Base-by-base conservation (phyloP, 2,329 filamentous ascomycete species). In the Alternaria novae-zelandiae region DNA sequence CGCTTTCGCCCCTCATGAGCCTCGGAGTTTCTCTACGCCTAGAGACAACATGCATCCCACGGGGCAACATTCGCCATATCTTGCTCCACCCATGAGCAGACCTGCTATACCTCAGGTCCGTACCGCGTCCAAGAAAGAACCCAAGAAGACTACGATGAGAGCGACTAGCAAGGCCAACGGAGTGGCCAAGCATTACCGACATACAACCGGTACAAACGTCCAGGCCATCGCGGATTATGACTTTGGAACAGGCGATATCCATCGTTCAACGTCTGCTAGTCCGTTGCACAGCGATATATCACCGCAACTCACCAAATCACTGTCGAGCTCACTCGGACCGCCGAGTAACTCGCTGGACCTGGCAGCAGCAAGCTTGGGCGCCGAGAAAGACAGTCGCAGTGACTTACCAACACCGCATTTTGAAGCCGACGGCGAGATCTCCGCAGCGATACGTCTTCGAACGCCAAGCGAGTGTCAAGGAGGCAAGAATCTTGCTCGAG, bases 71-170 rank as follows among this genome's bases (percentile, higher is more conserved):
- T 36, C 32, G 32, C 7, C 32, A 36, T 36, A n/a, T 36, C 7
- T 1, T n/a, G 13, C 13, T n/a, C 32, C 32, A 36, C 0, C 4
- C 0, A 36, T 0, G 4, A 36, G 6, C 32, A 36, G 0, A 36
- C 7, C 32, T n/a, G 7, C 15, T n/a, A n/a, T 36, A 36, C 15
- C 7, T 36, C 32, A 36, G 8, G 32, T 36, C 32, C 13, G 15
- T 36, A 36, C 0, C 32, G 32, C 32, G 32, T 36, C 32, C 32
- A 36, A n/a, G 4, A n/a, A 9, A 36, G 32, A n/a, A 36, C 32
- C 32, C 32, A 9, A n/a, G 32, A 36, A 36, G 32, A 36, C 32
- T 36, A 36, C 4, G 32, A 9, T 36, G 4, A 5, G 3, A 36
- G 32, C 32, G 32, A 13, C 8, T 1, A 36, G 32, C 2, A n/a